phyloP scores from a whole-genome alignment of 2,329 filamentous ascomycete species.

The Claviceps sp. region DNA sequence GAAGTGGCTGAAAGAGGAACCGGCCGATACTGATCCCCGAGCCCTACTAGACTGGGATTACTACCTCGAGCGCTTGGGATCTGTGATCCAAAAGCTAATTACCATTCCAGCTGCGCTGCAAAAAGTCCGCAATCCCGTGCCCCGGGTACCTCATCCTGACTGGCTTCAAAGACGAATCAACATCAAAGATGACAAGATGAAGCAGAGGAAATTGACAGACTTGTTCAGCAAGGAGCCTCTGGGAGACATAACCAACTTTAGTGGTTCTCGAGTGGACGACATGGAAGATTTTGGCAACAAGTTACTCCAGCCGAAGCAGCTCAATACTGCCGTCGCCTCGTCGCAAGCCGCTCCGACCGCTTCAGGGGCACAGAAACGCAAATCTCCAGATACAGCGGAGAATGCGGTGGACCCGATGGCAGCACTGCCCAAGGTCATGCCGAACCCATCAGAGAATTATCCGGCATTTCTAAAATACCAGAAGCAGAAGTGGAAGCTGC shows the following conservation, averaged over 20 bases:
- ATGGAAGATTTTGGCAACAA: constrained; percentile 71
- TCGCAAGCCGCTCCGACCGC: constrained; percentile 31
- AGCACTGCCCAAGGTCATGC: constrained; percentile 70
- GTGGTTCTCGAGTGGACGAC: constrained; percentile 43
- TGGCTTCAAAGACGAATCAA: constrained; percentile 93
- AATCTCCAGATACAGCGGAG: constrained; percentile 55
- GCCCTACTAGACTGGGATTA: constrained; percentile 93
- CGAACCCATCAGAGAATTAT: constrained; percentile 76
- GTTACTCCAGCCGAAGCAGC: constrained; percentile 50
- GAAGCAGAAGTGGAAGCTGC: constrained; percentile 98
- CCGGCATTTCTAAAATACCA: constrained; percentile 81
- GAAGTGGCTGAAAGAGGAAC: constrained; percentile 94
- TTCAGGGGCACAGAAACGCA: constrained; percentile 47
- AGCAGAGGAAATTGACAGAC: constrained; percentile 98
- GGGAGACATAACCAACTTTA: constrained; percentile 58
- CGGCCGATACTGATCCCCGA: constrained; percentile 78
- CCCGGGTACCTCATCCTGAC: constrained; percentile 84
- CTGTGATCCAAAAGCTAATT: constrained; percentile 96
- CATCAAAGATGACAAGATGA: constrained; percentile 91
- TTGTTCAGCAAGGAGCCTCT: constrained; percentile 63
- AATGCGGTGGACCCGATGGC: constrained; percentile 64
- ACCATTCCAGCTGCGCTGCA: constrained; percentile 95
- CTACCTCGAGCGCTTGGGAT: constrained; percentile 88
- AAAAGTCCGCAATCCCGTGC: constrained; percentile 88
- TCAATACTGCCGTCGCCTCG: constrained; percentile 39